Percentiles rank a stretch among this genome's conserved stretches.
These are phyloP conservation scores for Pulicaria dysenterica DNA, from an alignment of 129 eudicot species.

Conservation along the genomic window DNA sequence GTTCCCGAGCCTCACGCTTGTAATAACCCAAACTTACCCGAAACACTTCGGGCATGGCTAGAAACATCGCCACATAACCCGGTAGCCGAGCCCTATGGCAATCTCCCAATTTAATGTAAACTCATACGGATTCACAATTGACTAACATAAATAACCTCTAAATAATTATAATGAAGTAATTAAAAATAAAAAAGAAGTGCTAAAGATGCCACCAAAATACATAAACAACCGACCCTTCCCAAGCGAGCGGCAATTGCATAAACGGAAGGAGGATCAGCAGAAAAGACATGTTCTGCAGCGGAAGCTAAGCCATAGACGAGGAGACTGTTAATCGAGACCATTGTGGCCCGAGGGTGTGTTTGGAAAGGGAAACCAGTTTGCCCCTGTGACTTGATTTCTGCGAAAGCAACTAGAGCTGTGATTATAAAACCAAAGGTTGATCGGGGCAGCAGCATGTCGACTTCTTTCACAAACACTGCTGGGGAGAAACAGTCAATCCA, in stretches of 20 bases:
- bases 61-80: no score
- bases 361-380: neutral
- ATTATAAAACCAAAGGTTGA: neutral
- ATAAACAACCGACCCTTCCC: neutral
- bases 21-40: no score
- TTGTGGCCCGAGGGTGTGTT: constrained; percentile 7
- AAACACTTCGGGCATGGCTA: no score
- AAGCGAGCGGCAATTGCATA: neutral
- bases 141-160: no score
- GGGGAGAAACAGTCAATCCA: neutral
- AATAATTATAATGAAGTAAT: neutral
- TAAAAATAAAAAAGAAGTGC: constrained; percentile 19
- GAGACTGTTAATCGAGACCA: neutral
- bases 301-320: constrained; percentile 17
- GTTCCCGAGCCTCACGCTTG: no score
- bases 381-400: constrained; percentile 9
- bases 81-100: no score
- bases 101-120: no score
- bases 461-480: neutral
- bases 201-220: constrained; percentile 3
- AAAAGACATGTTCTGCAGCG: neutral
- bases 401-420: neutral
- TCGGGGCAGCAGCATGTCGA: neutral
- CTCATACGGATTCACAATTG: no score
- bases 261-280: neutral